Percentiles rank a stretch among this genome's conserved stretches.
These are phyloP conservation scores for Boletus bicolor DNA, from an alignment of 768 basidiomycete species.

Conservation along the genomic window DNA sequence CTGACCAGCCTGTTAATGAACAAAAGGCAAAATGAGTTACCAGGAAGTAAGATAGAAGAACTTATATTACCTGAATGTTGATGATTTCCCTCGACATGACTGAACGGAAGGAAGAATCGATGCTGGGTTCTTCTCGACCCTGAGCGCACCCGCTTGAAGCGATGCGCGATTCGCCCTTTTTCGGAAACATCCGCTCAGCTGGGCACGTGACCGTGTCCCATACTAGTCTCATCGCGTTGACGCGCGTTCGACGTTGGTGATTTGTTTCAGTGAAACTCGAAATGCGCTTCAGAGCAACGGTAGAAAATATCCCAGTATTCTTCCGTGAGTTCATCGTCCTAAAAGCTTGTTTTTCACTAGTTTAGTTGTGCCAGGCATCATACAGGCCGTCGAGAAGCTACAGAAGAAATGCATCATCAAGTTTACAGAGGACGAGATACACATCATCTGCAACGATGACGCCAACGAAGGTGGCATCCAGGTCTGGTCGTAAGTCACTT, in stretches of 20 bases:
- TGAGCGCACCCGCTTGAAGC: conserved; percentile 6
- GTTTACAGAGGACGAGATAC: conserved; percentile 70
- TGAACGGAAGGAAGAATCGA: conserved; percentile 17
- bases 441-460: conserved; percentile 80
- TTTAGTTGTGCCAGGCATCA: conserved; percentile 49
- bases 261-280: neutral
- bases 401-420: conserved; percentile 83
- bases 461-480: conserved; percentile 81
- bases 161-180: conserved; percentile 10
- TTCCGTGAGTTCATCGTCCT: conserved; percentile 39
- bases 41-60: neutral
- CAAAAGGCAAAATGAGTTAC: conserved; percentile 8
- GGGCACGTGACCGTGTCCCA: conserved; percentile 26
- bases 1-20: conserved; percentile 58
- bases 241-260: conserved; percentile 5
- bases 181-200: conserved; percentile 15
- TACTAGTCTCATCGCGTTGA: neutral
- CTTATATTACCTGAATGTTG: conserved; percentile 62
- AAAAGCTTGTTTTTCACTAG: neutral
- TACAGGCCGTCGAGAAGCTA: conserved; percentile 79
- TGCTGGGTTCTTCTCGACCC: conserved; percentile 3
- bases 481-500: conserved; percentile 67
- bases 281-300: conserved; percentile 65
- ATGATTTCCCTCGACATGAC: conserved; percentile 77
- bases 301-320: conserved; percentile 58